Base-by-base conservation (phyloP, 192 early-diverging fungal species). In the Backusella morwellensis region DNA sequence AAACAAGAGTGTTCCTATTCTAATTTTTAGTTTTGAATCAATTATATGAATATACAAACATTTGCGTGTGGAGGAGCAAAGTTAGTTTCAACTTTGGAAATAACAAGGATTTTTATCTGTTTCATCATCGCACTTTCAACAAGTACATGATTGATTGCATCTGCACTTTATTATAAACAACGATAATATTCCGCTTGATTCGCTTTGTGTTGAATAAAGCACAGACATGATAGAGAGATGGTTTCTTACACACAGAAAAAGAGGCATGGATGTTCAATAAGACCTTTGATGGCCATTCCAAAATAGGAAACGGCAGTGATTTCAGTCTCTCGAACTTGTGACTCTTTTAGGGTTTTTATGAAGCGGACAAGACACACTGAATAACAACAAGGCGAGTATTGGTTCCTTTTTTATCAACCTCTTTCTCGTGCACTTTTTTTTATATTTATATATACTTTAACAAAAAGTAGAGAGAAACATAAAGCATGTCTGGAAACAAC, bases 401-500 rank as follows among this genome's bases (percentile, higher is more conserved):
- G 54, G 54, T 59, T 59, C 54, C 54, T 59, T 59, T 59, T 59
- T 59, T 59, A 59, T 59, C 21, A 59, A 59, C 54, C 54, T 59
- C 54, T 59, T 59, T 59, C 23, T 23, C 54, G 54, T 59, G 54
- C 26, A 14, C 54, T 23, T 59, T 26, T 59, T 26, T 59, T 59
- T 26, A 23, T 3, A 59, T 26, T 26, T 54, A 54, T 3, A 40
- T 11, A 44, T 44, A 44, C 42, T 44, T 4, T 44, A 15, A 14
- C 42, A 1, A 50, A 50, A n/a, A 50, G 15, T 5, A 44, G 12
- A 44, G 42, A 50, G 6, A n/a, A 50, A 56, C 12, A 23, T 11
- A 56, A 59, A 59, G 26, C 1, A 93, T 94, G 93, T 91, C 93
- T 38, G 91, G 87, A 11, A 82, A 79, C 35, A 87, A 86, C 66